Conservation (phyloP, 371 early-diverging fungal genomes). For the Mortierella sp. region DNA sequence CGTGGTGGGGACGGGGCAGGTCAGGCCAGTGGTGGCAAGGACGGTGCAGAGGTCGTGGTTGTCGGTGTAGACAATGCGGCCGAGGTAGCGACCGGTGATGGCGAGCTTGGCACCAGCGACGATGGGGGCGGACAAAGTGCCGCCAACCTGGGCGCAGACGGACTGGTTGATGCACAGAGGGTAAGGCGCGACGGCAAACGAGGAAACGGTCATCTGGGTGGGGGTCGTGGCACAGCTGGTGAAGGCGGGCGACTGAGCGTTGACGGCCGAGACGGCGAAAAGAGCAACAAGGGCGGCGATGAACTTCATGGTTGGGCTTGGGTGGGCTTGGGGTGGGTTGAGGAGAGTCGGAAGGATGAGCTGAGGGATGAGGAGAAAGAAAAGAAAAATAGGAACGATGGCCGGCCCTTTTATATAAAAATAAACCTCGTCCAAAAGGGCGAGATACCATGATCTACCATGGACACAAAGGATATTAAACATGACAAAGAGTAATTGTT, state of each 20-base stretch:
- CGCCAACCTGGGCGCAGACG: slow-evolving; percentile 31
- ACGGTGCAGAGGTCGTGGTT: slow-evolving; percentile 22
- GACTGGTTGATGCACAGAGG: slow-evolving; percentile 38
- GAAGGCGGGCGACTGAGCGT: slow-evolving; percentile 2
- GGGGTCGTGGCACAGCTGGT: slow-evolving; percentile 26
- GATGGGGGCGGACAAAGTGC: slow-evolving; percentile 15
- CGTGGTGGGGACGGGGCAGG: slow-evolving; percentile 22
- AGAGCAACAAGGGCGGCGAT: slow-evolving; percentile 21
- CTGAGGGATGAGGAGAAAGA: slow-evolving; percentile 6
- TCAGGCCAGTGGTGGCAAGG: neutral
- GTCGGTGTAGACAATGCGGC: slow-evolving; percentile 33
- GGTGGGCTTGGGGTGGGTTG: neutral
- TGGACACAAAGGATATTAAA: neutral
- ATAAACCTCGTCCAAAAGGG: too few species aligned
- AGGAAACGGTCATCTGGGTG: slow-evolving; percentile 14
- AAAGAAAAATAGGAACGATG: neutral
- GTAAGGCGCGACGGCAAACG: slow-evolving; percentile 23
- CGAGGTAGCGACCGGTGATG: slow-evolving; percentile 23
- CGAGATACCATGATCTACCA: neutral
- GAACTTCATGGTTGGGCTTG: slow-evolving; percentile 26
- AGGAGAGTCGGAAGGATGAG: neutral
- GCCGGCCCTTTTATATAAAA: neutral
- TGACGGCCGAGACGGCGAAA: slow-evolving; percentile 11
- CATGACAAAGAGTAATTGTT: slow-evolving; percentile 15
- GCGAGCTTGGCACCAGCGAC: slow-evolving; percentile 13